Evolutionary conservation across 495 filamentous ascomycete genomes (phyloP).

Genomic region (Paragyromitra xinjiangensis): DNA sequence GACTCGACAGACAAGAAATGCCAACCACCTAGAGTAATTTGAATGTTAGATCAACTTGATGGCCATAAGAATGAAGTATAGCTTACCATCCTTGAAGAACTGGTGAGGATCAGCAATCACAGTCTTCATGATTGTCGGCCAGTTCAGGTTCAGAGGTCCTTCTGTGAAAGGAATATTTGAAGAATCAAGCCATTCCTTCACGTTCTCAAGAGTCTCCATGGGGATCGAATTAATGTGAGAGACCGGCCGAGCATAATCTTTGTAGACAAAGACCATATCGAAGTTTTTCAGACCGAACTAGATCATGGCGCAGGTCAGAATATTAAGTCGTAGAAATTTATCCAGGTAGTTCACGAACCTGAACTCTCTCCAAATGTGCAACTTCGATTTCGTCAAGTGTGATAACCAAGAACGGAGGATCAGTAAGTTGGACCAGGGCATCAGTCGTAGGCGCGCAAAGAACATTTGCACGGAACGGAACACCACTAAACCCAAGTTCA

Average conservation of each 20-base stretch:
- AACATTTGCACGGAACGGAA: slow-evolving; percentile 93
- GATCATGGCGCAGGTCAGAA: slow-evolving; percentile 14
- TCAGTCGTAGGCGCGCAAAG: slow-evolving; percentile 95
- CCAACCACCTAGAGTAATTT: slow-evolving; percentile 70
- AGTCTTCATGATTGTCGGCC: slow-evolving; percentile 99
- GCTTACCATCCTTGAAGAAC: slow-evolving; percentile 85
- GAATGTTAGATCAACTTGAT: slow-evolving; percentile 22
- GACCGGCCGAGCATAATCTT: slow-evolving; percentile 87
- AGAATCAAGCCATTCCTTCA: slow-evolving; percentile 97
- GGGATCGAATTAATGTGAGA: slow-evolving; percentile 98
- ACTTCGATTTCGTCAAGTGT: slow-evolving; percentile 95
- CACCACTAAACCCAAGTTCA: slow-evolving; percentile 95
- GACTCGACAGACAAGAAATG: slow-evolving; percentile 87
- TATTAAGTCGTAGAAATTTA: background rate
- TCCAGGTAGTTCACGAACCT: slow-evolving; percentile 62
- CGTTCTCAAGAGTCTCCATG: slow-evolving; percentile 89
- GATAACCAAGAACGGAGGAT: slow-evolving; percentile 94
- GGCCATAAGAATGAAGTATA: background rate
- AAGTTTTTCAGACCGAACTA: slow-evolving; percentile 98
- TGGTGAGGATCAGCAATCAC: slow-evolving; percentile 89
- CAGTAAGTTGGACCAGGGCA: slow-evolving; percentile 96
- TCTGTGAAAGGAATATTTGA: slow-evolving; percentile 94
- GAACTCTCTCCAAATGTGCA: slow-evolving; percentile 94
- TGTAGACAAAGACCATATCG: slow-evolving; percentile 96
- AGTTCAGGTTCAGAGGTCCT: slow-evolving; percentile 96